A percentile compares a stretch with the other conserved stretches of the same genome.
These are phyloP conservation scores for Orobanche coerulescens DNA, from an alignment of 257 asterid species.

Conservation along the genomic window DNA sequence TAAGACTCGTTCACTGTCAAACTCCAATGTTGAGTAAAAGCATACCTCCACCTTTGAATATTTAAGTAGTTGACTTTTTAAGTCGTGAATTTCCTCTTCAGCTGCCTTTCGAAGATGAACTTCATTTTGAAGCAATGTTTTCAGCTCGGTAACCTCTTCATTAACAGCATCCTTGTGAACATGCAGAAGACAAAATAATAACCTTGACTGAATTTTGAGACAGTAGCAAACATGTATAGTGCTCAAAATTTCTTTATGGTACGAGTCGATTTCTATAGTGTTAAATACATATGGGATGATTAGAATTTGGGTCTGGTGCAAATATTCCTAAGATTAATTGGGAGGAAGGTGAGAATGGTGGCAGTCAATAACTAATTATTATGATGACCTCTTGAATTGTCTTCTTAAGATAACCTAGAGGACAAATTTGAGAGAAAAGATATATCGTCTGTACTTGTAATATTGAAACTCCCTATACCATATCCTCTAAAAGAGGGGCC, in stretches of 20 bases:
- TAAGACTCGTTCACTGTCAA: slow-evolving; percentile 7
- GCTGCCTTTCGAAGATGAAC: slow-evolving; percentile 61
- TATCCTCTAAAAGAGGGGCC: neutral
- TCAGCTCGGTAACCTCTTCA: slow-evolving; percentile 58
- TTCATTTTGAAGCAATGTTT: slow-evolving; percentile 72
- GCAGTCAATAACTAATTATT: neutral
- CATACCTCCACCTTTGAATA: slow-evolving; percentile 55
- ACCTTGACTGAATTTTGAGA: slow-evolving; percentile 10
- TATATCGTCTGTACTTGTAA: neutral
- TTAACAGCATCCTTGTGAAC: slow-evolving; percentile 31
- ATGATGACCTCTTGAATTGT: neutral
- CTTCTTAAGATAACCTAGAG: neutral
- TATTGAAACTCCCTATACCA: neutral
- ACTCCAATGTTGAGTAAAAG: slow-evolving; percentile 15
- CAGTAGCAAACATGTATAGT: slow-evolving; percentile 4
- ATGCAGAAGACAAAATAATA: slow-evolving; percentile 35
- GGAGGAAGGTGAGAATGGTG: neutral
- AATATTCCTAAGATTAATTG: neutral
- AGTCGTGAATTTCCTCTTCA: slow-evolving; percentile 63
- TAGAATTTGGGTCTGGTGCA: slow-evolving; percentile 3
- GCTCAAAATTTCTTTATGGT: slow-evolving; percentile 14
- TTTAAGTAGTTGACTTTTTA: slow-evolving; percentile 46
- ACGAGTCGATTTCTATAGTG: neutral
- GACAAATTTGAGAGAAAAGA: neutral
- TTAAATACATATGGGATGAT: neutral